These are phyloP conservation scores for Sclerotinia nivalis DNA, from an alignment of 2,329 filamentous ascomycete genomes.

Conservation along the genomic window DNA sequence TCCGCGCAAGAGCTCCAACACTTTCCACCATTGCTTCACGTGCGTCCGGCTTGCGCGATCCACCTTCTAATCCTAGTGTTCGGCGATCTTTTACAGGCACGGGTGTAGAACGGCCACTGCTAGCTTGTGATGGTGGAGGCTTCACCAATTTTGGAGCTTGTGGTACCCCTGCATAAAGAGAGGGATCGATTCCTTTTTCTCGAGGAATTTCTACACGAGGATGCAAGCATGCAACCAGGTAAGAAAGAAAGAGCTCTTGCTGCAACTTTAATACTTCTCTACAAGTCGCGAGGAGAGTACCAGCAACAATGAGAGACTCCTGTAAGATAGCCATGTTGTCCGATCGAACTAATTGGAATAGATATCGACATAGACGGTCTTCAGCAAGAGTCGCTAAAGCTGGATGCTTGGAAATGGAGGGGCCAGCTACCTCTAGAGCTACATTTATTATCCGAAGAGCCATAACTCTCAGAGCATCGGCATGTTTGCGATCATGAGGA, in stretches of 20 bases:
- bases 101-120: slow-evolving; percentile 83
- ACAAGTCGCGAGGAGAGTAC: slow-evolving; percentile 88
- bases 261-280: slow-evolving; percentile 89
- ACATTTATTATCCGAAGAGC: slow-evolving; percentile 96
- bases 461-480: slow-evolving; percentile 96
- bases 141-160: slow-evolving; percentile 87
- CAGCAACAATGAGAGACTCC: slow-evolving; percentile 87
- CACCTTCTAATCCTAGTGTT: slow-evolving; percentile 88
- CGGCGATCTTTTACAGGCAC: slow-evolving; percentile 90
- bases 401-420: slow-evolving; percentile 90
- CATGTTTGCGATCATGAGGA: slow-evolving; percentile 88
- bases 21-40: slow-evolving; percentile 98
- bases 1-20: slow-evolving; percentile 84
- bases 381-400: slow-evolving; percentile 84
- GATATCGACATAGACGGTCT: slow-evolving; percentile 87
- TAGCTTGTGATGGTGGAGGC: slow-evolving; percentile 68
- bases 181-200: slow-evolving; percentile 86
- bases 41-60: slow-evolving; percentile 88
- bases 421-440: slow-evolving; percentile 91
- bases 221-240: slow-evolving; percentile 90
- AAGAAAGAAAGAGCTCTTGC: slow-evolving; percentile 93
- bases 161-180: slow-evolving; percentile 88
- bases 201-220: slow-evolving; percentile 91
- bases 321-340: slow-evolving; percentile 96
- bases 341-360: slow-evolving; percentile 94